Percentiles rank a stretch among this genome's conserved stretches.
phyloP scores from a whole-genome alignment of 495 filamentous ascomycete species.

The Penicillium mononematosum region DNA sequence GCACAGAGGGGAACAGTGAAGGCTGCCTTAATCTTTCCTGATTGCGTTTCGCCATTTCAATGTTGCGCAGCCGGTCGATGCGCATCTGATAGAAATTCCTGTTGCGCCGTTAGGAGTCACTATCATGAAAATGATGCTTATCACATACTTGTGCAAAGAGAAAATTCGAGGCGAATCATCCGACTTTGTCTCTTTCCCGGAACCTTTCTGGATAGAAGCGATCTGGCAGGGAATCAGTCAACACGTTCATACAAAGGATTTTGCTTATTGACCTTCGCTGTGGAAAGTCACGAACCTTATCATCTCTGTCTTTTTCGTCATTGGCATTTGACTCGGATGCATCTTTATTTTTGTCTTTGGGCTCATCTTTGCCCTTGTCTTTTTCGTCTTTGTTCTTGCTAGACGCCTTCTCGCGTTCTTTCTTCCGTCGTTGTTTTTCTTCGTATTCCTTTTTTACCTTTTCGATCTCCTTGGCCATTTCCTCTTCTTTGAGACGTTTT shows the following conservation, averaged over 20 bases:
- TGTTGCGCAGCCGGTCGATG: slow-evolving; percentile 71
- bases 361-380: slow-evolving; percentile 44
- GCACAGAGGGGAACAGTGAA: slow-evolving; percentile 78
- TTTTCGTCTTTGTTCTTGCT: slow-evolving; percentile 48
- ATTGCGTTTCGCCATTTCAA: slow-evolving; percentile 78
- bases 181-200: slow-evolving; percentile 26
- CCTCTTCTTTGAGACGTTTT: slow-evolving; percentile 63
- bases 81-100: slow-evolving; percentile 88
- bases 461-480: slow-evolving; percentile 70
- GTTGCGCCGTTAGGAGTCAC: slow-evolving; percentile 12
- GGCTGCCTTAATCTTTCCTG: slow-evolving; percentile 78
- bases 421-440: slow-evolving; percentile 42
- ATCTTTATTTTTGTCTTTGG: slow-evolving; percentile 42
- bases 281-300: slow-evolving; percentile 40
- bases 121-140: neutral
- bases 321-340: slow-evolving; percentile 18
- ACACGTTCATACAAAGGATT: neutral
- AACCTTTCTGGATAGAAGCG: slow-evolving; percentile 37
- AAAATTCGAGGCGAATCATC: slow-evolving; percentile 71
- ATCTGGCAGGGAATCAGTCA: slow-evolving; percentile 25
- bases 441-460: slow-evolving; percentile 61
- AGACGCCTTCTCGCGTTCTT: slow-evolving; percentile 29
- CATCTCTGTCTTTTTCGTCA: slow-evolving; percentile 57
- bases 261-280: neutral
- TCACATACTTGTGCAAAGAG: slow-evolving; percentile 73